These are phyloP conservation scores for Fusarium miscanthi DNA, from an alignment of 2,329 filamentous ascomycete genomes.

Conservation along the genomic window DNA sequence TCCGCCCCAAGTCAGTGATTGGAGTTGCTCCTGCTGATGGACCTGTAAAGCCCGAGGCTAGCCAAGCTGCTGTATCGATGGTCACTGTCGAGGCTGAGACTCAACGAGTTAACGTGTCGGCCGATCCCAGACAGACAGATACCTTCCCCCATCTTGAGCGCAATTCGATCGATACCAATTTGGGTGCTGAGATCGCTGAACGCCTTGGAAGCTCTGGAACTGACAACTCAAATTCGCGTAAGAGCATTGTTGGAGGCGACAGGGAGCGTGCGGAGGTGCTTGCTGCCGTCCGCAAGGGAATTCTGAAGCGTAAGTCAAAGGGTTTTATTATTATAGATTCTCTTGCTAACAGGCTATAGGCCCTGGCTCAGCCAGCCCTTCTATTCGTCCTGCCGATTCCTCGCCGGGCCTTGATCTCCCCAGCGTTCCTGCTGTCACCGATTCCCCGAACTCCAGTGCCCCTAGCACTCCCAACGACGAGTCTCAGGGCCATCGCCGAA, in stretches of 20 bases:
- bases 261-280: conserved; percentile 91
- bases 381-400: conserved; percentile 70
- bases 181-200: conserved; percentile 60
- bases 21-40: conserved; percentile 79
- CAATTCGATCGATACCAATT: conserved; percentile 78
- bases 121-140: conserved; percentile 72
- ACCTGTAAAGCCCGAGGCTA: conserved; percentile 69
- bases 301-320: conserved; percentile 79
- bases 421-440: conserved; percentile 71
- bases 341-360: conserved; percentile 35
- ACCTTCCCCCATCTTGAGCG: conserved; percentile 86
- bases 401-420: conserved; percentile 67
- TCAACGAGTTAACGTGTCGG: conserved; percentile 82
- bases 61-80: conserved; percentile 90
- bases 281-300: conserved; percentile 93
- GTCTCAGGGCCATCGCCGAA: conserved; percentile 71
- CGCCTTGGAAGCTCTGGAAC: conserved; percentile 67
- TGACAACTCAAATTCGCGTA: conserved; percentile 73
- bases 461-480: conserved; percentile 91
- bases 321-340: neutral
- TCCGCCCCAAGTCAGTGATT: conserved; percentile 91
- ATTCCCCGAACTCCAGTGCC: conserved; percentile 85
- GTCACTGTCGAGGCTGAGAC: conserved; percentile 95
- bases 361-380: conserved; percentile 75
- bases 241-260: conserved; percentile 92